Conservation (phyloP, 1,284 basidiomycete genomes). For the Fomes fomentarius region DNA sequence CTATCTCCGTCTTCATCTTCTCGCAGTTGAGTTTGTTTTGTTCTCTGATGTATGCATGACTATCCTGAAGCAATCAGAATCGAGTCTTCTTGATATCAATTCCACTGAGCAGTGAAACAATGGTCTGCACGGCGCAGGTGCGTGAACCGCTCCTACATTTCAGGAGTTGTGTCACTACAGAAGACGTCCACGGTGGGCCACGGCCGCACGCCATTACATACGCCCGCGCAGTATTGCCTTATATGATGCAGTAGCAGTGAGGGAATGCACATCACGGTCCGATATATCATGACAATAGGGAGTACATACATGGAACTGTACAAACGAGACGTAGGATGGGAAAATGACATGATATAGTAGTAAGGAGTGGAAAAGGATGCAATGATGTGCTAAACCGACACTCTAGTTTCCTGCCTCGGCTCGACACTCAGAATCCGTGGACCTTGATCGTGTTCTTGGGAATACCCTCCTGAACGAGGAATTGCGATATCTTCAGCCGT, state of each 20-base stretch:
- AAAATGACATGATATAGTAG: slow-evolving; percentile 17
- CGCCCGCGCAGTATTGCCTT: too few relatives aligned
- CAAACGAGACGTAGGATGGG: slow-evolving; percentile 17
- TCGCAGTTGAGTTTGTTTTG: slow-evolving; percentile 19
- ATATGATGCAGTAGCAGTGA: neutral
- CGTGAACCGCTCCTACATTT: neutral
- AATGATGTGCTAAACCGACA: slow-evolving; percentile 19
- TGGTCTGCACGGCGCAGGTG: slow-evolving; percentile 1
- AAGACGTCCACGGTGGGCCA: neutral
- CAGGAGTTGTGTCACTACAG: too few relatives aligned
- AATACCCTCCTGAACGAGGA: slow-evolving; percentile 82
- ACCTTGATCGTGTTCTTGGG: slow-evolving; percentile 79
- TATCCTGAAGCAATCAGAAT: slow-evolving; percentile 15
- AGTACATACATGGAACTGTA: slow-evolving; percentile 33
- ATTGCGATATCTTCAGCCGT: slow-evolving; percentile 86
- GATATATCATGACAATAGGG: slow-evolving; percentile 30
- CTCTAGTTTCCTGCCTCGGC: slow-evolving; percentile 24
- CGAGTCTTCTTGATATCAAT: neutral
- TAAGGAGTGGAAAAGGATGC: slow-evolving; percentile 23
- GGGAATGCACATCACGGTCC: slow-evolving; percentile 24
- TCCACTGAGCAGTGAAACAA: too few relatives aligned
- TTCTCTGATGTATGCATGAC: slow-evolving; percentile 12
- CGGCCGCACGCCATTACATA: too few relatives aligned
- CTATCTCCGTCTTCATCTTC: neutral
- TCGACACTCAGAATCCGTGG: slow-evolving; percentile 75